Evolutionary conservation across 129 eudicot species (phyloP).

Genomic region (Ambrosia trifida): DNA sequence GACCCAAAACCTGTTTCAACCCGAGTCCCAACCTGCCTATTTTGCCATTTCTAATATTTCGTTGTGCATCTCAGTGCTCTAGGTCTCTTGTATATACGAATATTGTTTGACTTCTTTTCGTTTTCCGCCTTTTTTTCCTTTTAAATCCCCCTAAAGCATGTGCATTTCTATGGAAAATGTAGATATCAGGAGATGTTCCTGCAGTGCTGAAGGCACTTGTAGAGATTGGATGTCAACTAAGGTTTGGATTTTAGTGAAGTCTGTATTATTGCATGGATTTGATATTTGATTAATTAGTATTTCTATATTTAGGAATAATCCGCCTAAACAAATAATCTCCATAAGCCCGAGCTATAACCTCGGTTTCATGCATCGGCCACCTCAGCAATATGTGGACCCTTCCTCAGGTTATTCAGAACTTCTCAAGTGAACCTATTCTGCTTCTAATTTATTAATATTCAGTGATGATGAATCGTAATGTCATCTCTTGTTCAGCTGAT

Average conservation of each 20-base stretch:
- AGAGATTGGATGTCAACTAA: conserved; percentile 81
- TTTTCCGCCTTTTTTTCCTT: not conserved
- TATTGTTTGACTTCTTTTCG: not conserved
- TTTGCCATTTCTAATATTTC: not conserved
- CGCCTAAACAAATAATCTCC: conserved; percentile 91
- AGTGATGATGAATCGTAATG: conserved; percentile 23
- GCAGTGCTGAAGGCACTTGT: conserved; percentile 79
- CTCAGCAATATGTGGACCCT: conserved; percentile 71
- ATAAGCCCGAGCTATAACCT: conserved; percentile 70
- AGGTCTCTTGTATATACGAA: not conserved
- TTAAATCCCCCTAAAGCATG: not conserved
- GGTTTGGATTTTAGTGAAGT: conserved; percentile 39
- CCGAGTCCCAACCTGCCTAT: not conserved
- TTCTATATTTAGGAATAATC: conserved; percentile 58
- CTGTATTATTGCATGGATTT: conserved; percentile 9
- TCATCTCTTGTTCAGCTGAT: conserved; percentile 61
- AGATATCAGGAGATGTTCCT: conserved; percentile 91
- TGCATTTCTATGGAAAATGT: conserved; percentile 25
- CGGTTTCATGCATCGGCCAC: conserved; percentile 47
- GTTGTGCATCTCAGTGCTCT: not conserved
- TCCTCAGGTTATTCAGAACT: conserved; percentile 59
- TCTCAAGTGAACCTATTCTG: conserved; percentile 9
- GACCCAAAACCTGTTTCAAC: not conserved
- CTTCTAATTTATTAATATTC: conserved; percentile 6
- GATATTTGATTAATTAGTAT: not conserved